phyloP scores from a whole-genome alignment of 2,329 filamentous ascomycete species.

The Sporothrix luriei region DNA sequence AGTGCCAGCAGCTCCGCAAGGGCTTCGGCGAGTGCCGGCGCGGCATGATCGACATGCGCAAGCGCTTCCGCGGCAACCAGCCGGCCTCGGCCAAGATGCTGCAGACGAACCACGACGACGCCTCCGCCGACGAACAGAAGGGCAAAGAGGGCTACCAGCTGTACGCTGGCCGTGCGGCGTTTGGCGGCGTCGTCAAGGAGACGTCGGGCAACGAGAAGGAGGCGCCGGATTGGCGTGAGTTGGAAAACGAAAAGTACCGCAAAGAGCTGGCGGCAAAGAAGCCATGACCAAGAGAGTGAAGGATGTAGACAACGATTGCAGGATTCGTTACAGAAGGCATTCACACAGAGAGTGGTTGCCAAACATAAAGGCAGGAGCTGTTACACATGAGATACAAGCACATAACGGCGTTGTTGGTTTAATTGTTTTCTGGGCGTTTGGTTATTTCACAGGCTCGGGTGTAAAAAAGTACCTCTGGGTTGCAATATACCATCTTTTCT shows the following conservation, averaged over 20 bases:
- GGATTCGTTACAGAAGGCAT: no score
- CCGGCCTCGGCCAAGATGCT: conserved; percentile 69
- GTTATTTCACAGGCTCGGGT: neutral
- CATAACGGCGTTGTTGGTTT: conserved; percentile 16
- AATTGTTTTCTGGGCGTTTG: neutral
- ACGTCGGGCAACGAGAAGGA: conserved; percentile 68
- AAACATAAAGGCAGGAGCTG: neutral
- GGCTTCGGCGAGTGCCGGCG: conserved; percentile 94
- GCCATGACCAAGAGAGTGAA: conserved; percentile 15
- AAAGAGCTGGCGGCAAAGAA: conserved; percentile 43
- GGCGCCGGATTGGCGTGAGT: conserved; percentile 63
- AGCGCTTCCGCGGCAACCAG: conserved; percentile 92
- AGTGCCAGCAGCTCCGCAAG: conserved; percentile 90
- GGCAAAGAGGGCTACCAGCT: conserved; percentile 63
- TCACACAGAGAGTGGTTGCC: no score
- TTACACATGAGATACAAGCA: conserved; percentile 6
- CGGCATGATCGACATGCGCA: conserved; percentile 97
- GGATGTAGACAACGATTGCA: no score
- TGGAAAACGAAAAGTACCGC: conserved; percentile 64
- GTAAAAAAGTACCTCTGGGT: conserved; percentile 4
- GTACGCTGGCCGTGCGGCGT: conserved; percentile 76
- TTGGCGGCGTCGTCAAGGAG: conserved; percentile 63
- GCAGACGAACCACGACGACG: conserved; percentile 36
- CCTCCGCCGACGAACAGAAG: conserved; percentile 58
- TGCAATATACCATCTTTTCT: conserved; percentile 25